A percentile compares a stretch with the other conserved stretches of the same genome.
Evolutionary conservation across 768 basidiomycete species (phyloP).

Genomic region (Boletellus sp.): DNA sequence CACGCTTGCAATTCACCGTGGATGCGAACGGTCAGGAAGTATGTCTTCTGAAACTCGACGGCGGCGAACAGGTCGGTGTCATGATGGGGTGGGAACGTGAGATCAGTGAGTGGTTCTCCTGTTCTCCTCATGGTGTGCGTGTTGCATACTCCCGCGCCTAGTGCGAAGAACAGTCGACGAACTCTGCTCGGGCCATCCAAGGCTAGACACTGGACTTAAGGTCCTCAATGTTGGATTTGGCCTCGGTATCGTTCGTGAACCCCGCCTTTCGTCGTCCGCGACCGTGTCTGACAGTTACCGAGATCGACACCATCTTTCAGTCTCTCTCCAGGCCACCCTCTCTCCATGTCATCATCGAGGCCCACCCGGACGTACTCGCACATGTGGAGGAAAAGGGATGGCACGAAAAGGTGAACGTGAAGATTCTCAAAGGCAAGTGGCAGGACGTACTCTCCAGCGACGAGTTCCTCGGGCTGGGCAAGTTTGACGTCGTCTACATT

Average conservation of each 20-base stretch:
- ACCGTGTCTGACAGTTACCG: slow-evolving; percentile 5
- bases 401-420: slow-evolving; percentile 72
- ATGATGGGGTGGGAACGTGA: slow-evolving; percentile 99
- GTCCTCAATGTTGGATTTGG: slow-evolving; percentile 94
- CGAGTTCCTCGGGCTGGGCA: slow-evolving; percentile 57
- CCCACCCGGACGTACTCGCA: slow-evolving; percentile 87
- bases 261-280: not conserved
- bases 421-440: slow-evolving; percentile 88
- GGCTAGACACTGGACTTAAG: slow-evolving; percentile 45
- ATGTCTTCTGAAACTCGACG: slow-evolving; percentile 61
- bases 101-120: slow-evolving; percentile 53
- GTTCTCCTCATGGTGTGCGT: not conserved
- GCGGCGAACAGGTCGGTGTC: slow-evolving; percentile 81
- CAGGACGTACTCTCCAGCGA: slow-evolving; percentile 74
- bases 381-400: slow-evolving; percentile 77
- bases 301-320: slow-evolving; percentile 88
- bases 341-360: slow-evolving; percentile 88
- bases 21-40: slow-evolving; percentile 80
- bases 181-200: slow-evolving; percentile 54
- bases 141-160: slow-evolving; percentile 30
- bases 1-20: slow-evolving; percentile 60
- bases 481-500: slow-evolving; percentile 86
- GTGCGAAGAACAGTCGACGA: slow-evolving; percentile 75
- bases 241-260: slow-evolving; percentile 70
- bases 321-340: slow-evolving; percentile 52